These are phyloP conservation scores for Corylus americana DNA, from an alignment of 306 rosid genomes.

Conservation along the genomic window DNA sequence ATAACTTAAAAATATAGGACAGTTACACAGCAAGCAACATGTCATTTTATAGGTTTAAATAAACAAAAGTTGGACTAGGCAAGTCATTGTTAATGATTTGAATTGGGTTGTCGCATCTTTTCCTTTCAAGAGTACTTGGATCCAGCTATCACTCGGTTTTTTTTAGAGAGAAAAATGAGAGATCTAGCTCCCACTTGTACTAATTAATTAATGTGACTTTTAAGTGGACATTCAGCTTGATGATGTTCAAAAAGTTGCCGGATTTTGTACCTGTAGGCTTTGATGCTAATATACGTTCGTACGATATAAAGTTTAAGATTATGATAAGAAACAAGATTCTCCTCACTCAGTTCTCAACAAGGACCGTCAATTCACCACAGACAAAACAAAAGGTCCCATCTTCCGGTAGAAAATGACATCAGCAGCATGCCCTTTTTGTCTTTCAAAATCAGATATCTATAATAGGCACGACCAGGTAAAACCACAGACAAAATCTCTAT, in stretches of 20 bases:
- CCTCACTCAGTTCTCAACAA: constrained; percentile 19
- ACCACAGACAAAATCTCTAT: background rate
- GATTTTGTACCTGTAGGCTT: constrained; percentile 18
- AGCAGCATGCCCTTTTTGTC: background rate
- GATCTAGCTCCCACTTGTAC: background rate
- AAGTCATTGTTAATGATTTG: background rate
- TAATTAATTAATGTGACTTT: background rate
- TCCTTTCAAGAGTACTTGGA: constrained; percentile 40
- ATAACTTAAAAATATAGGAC: background rate
- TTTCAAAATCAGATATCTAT: background rate
- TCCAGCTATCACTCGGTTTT: constrained; percentile 50
- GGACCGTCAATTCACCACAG: constrained; percentile 15
- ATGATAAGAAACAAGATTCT: constrained; percentile 32
- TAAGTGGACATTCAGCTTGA: constrained; percentile 25
- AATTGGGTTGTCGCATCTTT: constrained; percentile 15
- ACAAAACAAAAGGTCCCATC: background rate
- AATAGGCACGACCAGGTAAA: background rate
- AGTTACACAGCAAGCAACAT: background rate
- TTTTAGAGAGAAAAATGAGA: background rate
- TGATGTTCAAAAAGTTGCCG: constrained; percentile 7
- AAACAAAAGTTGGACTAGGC: background rate
- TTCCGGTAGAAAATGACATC: constrained; percentile 6
- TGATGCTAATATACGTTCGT: background rate
- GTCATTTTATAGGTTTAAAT: background rate
- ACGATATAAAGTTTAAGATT: constrained; percentile 20